phyloP scores from a whole-genome alignment of 2,329 filamentous ascomycete genomes.

The Venturia carpophila region DNA sequence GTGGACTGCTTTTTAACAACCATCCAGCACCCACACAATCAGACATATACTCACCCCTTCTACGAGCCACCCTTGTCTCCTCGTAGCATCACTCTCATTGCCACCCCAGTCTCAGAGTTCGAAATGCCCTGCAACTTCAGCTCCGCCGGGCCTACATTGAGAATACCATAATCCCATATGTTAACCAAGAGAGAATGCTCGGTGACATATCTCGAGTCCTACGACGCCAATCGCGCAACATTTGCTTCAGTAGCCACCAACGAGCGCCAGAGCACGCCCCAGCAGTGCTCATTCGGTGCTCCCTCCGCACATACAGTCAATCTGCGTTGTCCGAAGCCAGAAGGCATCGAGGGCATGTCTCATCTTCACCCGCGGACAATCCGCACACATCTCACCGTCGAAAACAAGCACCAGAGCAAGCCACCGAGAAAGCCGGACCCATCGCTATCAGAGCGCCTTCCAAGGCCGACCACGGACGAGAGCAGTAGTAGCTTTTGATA shows the following conservation, averaged over 20 bases:
- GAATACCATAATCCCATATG: neutral
- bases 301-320: neutral
- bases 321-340: neutral
- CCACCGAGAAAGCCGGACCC: neutral
- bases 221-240: neutral
- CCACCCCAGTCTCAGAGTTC: neutral
- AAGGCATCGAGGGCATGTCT: neutral
- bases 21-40: neutral
- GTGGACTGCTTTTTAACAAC: neutral
- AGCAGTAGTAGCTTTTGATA: neutral
- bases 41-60: neutral
- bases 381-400: neutral
- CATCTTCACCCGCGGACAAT: too few relatives aligned
- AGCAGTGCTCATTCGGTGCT: neutral
- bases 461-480: neutral
- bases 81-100: neutral
- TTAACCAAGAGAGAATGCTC: neutral
- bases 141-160: neutral
- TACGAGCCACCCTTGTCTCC: neutral
- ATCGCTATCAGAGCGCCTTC: neutral
- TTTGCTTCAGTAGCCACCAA: neutral
- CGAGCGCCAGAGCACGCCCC: neutral
- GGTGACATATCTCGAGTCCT: neutral
- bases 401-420: neutral
- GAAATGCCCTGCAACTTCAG: neutral